phyloP scores from a whole-genome alignment of 768 basidiomycete species.

The Hortiboletus flavorubellus region DNA sequence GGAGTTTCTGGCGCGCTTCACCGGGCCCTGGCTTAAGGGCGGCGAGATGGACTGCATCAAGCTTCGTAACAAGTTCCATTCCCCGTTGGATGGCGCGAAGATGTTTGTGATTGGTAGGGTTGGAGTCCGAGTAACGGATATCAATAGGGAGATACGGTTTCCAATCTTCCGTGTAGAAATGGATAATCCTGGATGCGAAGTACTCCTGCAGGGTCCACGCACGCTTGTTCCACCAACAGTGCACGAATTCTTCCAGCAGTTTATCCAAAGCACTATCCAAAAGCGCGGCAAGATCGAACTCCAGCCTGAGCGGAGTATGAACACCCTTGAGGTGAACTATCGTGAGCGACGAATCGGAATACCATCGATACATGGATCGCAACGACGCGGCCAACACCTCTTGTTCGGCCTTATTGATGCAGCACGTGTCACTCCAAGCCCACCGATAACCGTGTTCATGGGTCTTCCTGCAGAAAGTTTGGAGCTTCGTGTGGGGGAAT shows the following conservation, averaged over 20 bases:
- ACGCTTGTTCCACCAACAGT: slow-evolving; percentile 23
- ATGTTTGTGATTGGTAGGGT: slow-evolving; percentile 11
- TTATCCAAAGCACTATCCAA: background rate
- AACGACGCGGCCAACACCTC: slow-evolving; percentile 15
- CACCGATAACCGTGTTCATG: slow-evolving; percentile 11
- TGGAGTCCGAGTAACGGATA: background rate
- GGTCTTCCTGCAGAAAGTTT: slow-evolving; percentile 10
- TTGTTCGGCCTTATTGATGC: slow-evolving; percentile 23
- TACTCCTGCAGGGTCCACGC: slow-evolving; percentile 24
- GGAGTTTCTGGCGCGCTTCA: slow-evolving; percentile 16
- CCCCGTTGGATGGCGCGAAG: slow-evolving; percentile 6
- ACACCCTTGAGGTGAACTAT: slow-evolving; percentile 23
- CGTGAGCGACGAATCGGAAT: slow-evolving; percentile 22
- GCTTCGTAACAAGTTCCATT: slow-evolving; percentile 14
- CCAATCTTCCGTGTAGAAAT: slow-evolving; percentile 26
- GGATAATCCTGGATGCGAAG: slow-evolving; percentile 20
- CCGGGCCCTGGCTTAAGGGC: slow-evolving; percentile 9
- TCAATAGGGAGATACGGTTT: slow-evolving; percentile 13
- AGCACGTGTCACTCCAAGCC: slow-evolving; percentile 28
- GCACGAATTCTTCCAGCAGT: slow-evolving; percentile 3
- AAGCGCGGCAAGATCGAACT: background rate
- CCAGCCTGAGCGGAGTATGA: background rate
- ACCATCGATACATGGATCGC: slow-evolving; percentile 28
- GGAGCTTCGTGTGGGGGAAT: slow-evolving; percentile 3
- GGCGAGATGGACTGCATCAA: background rate